Evolutionary conservation across 2,329 filamentous ascomycete species (phyloP).

Genomic region (Talaromyces sp.): DNA sequence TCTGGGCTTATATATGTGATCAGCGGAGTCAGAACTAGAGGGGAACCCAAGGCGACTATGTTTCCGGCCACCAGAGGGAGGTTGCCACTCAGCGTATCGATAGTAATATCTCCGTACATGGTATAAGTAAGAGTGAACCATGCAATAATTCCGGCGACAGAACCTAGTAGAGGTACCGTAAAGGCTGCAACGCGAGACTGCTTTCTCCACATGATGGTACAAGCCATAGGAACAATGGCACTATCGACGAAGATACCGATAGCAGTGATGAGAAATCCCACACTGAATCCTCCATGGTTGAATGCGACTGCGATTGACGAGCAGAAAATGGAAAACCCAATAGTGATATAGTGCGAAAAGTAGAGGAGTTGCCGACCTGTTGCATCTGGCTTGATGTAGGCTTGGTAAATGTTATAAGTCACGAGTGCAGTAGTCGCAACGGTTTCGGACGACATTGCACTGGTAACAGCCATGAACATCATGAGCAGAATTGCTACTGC

Average conservation of each 20-base stretch:
- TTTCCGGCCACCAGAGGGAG: background rate
- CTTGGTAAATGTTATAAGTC: constrained; percentile 51
- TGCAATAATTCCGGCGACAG: constrained; percentile 42
- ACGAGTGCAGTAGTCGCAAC: constrained; percentile 53
- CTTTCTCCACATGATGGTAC: constrained; percentile 46
- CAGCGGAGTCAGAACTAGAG: background rate
- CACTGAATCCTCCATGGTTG: constrained; percentile 50
- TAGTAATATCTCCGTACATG: constrained; percentile 41
- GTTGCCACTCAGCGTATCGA: constrained; percentile 22
- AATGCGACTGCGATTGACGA: constrained; percentile 48
- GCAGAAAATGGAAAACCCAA: constrained; percentile 50
- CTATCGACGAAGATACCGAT: constrained; percentile 43
- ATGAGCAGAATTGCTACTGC: constrained; percentile 47
- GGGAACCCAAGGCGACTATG: background rate
- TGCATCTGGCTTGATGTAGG: constrained; percentile 49
- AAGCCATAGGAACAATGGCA: constrained; percentile 45
- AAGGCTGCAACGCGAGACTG: constrained; percentile 48
- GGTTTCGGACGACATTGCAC: constrained; percentile 50
- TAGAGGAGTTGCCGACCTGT: constrained; percentile 42
- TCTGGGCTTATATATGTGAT: background rate
- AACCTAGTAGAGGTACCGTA: constrained; percentile 37
- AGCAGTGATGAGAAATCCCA: constrained; percentile 48
- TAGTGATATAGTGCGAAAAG: constrained; percentile 48
- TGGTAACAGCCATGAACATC: constrained; percentile 53
- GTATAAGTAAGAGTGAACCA: constrained; percentile 45